Evolutionary conservation across 495 filamentous ascomycete species (phyloP), one percentile per base, ranked within the genome.

Genomic region (Aspergillus carlsbadensis): DNA sequence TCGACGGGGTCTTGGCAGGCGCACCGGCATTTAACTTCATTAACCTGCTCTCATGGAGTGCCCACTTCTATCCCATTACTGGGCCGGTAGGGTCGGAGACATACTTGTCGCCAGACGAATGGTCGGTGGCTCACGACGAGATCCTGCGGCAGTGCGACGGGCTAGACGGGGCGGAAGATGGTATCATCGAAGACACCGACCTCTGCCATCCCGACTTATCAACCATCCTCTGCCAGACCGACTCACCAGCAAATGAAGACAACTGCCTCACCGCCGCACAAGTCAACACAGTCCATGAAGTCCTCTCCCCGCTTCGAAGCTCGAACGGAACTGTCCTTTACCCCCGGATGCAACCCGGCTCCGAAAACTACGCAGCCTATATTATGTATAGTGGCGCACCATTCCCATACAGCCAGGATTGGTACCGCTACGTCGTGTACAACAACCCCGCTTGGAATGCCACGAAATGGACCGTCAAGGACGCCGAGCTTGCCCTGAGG

Each of bases 1-100:
- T 88, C 55, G 87, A 92, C 65, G 88, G 88, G 22, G 82, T 87
- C 3, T 70, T 91, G 6, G 79, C 81, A 17, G 86, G 85, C 4
- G 76, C 83, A 8, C 81, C 75, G 13, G 76, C 75, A 10, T 62
- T 79, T 63, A 76, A 74, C 58, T 79, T 83, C 45, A 67, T 76
- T 52, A 78, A 78, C 45, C 59, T 85, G 15, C 62, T 73, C 7
- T 78, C 78, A 1, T 85, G 82, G 81, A 73, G 78, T 36, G 83
- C 76, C 4, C 65, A 68, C 11, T 85, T 84, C 60, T 81, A 73
- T 50, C 59, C 70, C 1, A 75, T 79, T 42, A 80, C 76, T 0
- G 80, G 81, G 2, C 71, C 73, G 0, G 65, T 69, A 6, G 64
- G 68, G 10, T 76, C 77, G 6, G 63, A 74, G 0, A 78, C 75